Base-by-base conservation (phyloP, 371 early-diverging fungal species). In the Mucor lusitanicus region DNA sequence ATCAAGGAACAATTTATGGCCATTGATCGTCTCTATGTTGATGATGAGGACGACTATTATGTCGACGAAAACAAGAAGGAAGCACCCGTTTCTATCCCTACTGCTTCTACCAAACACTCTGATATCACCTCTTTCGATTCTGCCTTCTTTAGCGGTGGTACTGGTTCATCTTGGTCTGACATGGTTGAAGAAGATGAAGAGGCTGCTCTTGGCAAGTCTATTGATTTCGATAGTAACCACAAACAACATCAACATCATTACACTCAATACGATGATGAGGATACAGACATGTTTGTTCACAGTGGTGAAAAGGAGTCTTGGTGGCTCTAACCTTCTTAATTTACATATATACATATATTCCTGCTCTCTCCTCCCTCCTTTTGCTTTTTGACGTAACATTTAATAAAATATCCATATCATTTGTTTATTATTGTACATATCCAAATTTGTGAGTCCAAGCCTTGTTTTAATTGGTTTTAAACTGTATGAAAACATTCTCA, bases 291-390 rank as follows among this genome's bases (percentile, higher is more conserved):
- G 73, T 82, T 82, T 71, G 72, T 77, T 39, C 82, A 82, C 53
- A 61, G 59, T 62, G 73, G 75, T 56, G 80, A 79, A 48, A 72
- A 79, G 62, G 82, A 80, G 71, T 75, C 79, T 28, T 83, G 83
- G 83, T 83, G 83, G 83, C 69, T 83, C 15, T 82, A 73, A 70
- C 53, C 37, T 53, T 33, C 6, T 28, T 42, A 42, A 17, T 30
- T 33, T 62, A 61, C 46, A 57, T 37, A 63, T 66, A 65, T 65
- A 62, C 23, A 65, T 65, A 61, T 32, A 61, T 12, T 48, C 19
- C 59, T 17, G 28, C 28, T 13, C 58, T 28, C 30, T 28, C 54
- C 21, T 55, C 55, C 27, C 55, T 55, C 55, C 55, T 55, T 50
- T 55, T 55, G 55, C 17, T 30, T 55, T 55, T 55, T n/a, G 17